Percentiles rank a stretch among this genome's conserved stretches.
Evolutionary conservation across 306 rosid species (phyloP).

Genomic region (Vigna radiata): DNA sequence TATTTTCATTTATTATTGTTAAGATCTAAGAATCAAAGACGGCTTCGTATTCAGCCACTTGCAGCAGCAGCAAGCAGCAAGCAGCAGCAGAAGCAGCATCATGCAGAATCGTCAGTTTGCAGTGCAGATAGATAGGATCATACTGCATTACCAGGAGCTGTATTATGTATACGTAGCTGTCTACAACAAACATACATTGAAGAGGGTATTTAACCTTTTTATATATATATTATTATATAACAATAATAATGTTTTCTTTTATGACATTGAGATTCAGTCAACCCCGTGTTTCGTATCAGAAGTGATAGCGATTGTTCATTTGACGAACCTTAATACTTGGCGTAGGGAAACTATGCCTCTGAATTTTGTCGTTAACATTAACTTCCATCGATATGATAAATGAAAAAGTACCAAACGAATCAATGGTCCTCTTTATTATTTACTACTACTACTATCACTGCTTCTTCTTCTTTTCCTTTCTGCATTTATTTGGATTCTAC

Average conservation of each 20-base stretch:
- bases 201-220: slow-evolving; percentile 14
- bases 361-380: slow-evolving; percentile 53
- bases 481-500: not conserved
- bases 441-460: not conserved
- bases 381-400: slow-evolving; percentile 31
- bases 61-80: slow-evolving; percentile 12
- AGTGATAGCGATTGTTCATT: slow-evolving; percentile 62
- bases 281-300: slow-evolving; percentile 45
- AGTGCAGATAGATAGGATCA: slow-evolving; percentile 19
- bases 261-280: slow-evolving; percentile 47
- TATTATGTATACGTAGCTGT: slow-evolving; percentile 40
- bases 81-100: not conserved
- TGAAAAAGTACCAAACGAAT: slow-evolving; percentile 2
- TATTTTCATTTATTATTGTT: not conserved
- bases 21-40: slow-evolving; percentile 6
- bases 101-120: slow-evolving; percentile 15
- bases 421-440: slow-evolving; percentile 29
- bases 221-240: too few species aligned
- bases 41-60: slow-evolving; percentile 10
- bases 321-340: slow-evolving; percentile 55
- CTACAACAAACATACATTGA: slow-evolving; percentile 23
- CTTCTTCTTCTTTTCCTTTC: not conserved
- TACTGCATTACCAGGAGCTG: slow-evolving; percentile 32
- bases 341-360: slow-evolving; percentile 41
- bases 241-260: not conserved